Conservation (phyloP, 306 rosid species). For the Hippophae gyantsensis region DNA sequence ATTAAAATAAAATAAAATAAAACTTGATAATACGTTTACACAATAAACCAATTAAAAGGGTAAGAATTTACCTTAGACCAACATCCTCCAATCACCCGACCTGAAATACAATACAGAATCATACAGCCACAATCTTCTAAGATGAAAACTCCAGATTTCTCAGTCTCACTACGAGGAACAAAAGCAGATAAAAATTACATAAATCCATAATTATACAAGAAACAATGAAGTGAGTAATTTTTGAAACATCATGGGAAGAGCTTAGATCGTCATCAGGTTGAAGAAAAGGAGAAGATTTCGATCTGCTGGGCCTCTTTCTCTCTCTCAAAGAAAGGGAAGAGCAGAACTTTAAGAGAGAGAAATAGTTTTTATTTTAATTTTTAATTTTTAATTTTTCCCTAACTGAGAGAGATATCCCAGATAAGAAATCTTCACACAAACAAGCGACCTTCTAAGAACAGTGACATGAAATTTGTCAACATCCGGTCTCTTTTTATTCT, state of each 20-base stretch:
- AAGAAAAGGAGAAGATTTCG: conserved; percentile 72
- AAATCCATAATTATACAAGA: conserved; percentile 23
- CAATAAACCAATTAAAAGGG: conserved; percentile 29
- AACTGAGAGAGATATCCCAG: conserved; percentile 88
- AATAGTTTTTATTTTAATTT: conserved; percentile 18
- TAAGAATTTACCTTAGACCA: conserved; percentile 71
- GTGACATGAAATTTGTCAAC: conserved; percentile 99
- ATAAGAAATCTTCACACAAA: conserved; percentile 90
- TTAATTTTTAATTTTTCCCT: not conserved
- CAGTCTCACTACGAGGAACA: conserved; percentile 27
- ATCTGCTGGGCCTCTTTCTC: conserved; percentile 87
- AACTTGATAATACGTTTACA: not conserved
- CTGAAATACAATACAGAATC: conserved; percentile 49
- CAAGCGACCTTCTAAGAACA: conserved; percentile 99
- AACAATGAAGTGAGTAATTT: conserved; percentile 42
- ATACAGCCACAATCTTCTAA: conserved; percentile 32
- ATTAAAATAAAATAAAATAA: conserved; percentile 6
- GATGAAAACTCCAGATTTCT: conserved; percentile 26
- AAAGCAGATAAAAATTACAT: conserved; percentile 8
- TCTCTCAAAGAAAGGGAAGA: conserved; percentile 11
- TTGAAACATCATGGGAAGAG: conserved; percentile 56
- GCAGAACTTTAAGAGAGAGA: conserved; percentile 27
- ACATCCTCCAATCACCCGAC: conserved; percentile 41
- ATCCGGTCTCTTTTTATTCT: conserved; percentile 99
- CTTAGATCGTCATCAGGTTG: conserved; percentile 66